Percentiles rank a stretch among this genome's conserved stretches.
These are phyloP conservation scores for Viola pubescens DNA, from an alignment of 441 rosid species.

Conservation along the genomic window DNA sequence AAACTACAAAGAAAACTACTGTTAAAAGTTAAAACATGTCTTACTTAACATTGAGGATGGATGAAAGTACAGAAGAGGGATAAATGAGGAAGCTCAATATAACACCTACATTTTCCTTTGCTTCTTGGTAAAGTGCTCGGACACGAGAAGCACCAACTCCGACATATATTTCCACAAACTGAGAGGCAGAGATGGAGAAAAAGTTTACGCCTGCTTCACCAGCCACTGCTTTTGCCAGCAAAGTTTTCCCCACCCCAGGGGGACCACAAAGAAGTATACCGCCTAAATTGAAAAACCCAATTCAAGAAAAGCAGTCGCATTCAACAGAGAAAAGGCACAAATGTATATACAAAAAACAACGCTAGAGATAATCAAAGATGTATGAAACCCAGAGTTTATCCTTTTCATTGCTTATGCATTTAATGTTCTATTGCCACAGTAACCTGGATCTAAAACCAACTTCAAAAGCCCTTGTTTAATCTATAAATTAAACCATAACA, in stretches of 20 bases:
- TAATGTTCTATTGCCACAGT: too few relatives aligned
- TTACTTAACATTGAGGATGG: slow-evolving; percentile 1
- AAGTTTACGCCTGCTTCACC: slow-evolving; percentile 97
- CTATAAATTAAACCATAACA: too few relatives aligned
- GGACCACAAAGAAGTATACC: slow-evolving; percentile 96
- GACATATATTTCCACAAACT: slow-evolving; percentile 93
- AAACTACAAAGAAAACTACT: too few relatives aligned
- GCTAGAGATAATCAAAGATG: too few relatives aligned
- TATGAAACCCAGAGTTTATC: too few relatives aligned
- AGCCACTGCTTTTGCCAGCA: slow-evolving; percentile 95
- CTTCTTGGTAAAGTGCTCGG: slow-evolving; percentile 89
- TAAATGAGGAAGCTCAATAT: slow-evolving; percentile 15
- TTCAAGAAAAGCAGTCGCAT: slow-evolving; percentile 8
- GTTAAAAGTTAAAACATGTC: not conserved
- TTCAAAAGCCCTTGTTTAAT: too few relatives aligned
- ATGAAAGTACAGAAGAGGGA: not conserved
- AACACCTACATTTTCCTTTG: slow-evolving; percentile 61
- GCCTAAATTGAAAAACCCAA: slow-evolving; percentile 38
- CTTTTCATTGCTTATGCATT: too few relatives aligned
- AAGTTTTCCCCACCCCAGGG: slow-evolving; percentile 30
- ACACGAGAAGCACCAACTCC: slow-evolving; percentile 99
- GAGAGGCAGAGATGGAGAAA: slow-evolving; percentile 95
- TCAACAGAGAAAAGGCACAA: slow-evolving; percentile 5
- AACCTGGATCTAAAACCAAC: too few relatives aligned
- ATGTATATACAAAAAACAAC: too few relatives aligned